phyloP scores from a whole-genome alignment of 441 rosid genomes.

The Codiaeum variegatum region DNA sequence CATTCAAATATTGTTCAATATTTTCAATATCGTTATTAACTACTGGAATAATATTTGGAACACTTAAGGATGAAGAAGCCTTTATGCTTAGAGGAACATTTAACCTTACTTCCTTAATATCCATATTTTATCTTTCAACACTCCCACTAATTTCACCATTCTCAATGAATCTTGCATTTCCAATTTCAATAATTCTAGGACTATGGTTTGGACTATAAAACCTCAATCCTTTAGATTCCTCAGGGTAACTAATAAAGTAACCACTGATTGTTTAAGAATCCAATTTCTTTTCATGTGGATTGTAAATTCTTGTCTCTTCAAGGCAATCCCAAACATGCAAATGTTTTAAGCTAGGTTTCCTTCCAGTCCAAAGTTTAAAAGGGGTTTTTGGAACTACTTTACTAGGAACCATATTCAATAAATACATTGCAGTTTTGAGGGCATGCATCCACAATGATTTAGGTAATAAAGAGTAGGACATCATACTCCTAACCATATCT shows the following conservation, averaged over 20 bases:
- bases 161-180: too few species aligned
- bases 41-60: too few species aligned
- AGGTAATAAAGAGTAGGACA: too few species aligned
- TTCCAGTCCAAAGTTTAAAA: background rate
- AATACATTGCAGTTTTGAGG: background rate
- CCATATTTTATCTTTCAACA: too few species aligned
- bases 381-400: background rate
- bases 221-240: background rate
- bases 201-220: background rate
- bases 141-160: too few species aligned
- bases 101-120: too few species aligned
- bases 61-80: too few species aligned
- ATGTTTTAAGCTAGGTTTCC: too few species aligned
- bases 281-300: background rate
- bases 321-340: background rate
- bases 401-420: background rate
- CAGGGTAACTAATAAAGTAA: background rate
- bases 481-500: too few species aligned
- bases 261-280: background rate
- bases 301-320: background rate
- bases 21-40: too few species aligned
- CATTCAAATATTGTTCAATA: too few species aligned
- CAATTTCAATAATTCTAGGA: background rate
- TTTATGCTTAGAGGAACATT: too few species aligned
- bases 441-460: background rate